A percentile compares a stretch with the other conserved stretches of the same genome.
These are phyloP conservation scores for Citrus glauca DNA, from an alignment of 345 rosid genomes.

Conservation along the genomic window DNA sequence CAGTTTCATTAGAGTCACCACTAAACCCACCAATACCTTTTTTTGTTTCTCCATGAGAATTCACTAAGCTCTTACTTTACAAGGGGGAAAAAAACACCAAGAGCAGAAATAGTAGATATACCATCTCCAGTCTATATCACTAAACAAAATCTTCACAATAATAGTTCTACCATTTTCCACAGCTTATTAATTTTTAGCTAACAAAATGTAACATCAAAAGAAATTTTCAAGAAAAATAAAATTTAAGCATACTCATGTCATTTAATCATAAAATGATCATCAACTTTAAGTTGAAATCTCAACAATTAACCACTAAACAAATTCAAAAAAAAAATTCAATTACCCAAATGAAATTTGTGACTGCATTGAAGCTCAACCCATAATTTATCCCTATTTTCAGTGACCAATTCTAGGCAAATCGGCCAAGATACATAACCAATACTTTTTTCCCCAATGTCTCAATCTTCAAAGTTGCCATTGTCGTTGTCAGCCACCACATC, in stretches of 20 bases:
- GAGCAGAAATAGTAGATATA: too few species aligned
- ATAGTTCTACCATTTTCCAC: neutral
- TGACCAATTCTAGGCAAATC: conserved; percentile 89
- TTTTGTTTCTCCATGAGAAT: conserved; percentile 50
- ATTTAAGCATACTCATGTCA: neutral
- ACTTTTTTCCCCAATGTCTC: conserved; percentile 38
- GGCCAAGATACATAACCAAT: conserved; percentile 48
- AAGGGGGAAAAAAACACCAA: too few species aligned
- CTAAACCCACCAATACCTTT: conserved; percentile 56
- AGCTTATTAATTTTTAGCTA: too few species aligned
- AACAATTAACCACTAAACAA: neutral
- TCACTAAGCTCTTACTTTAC: conserved; percentile 34
- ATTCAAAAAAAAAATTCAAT: neutral
- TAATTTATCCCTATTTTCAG: conserved; percentile 71
- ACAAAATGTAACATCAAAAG: neutral
- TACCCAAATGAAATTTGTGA: conserved; percentile 87
- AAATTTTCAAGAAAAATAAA: neutral
- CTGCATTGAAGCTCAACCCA: conserved; percentile 97
- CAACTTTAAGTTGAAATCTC: conserved; percentile 24
- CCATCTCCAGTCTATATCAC: neutral
- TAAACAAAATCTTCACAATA: neutral
- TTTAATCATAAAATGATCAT: conserved; percentile 4
- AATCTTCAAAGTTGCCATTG: conserved; percentile 32
- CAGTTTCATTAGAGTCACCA: conserved; percentile 78
- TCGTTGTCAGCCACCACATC: conserved; percentile 40